Evolutionary conservation across 2,329 filamentous ascomycete genomes (phyloP).

Genomic region (Colletotrichum eleusines): DNA sequence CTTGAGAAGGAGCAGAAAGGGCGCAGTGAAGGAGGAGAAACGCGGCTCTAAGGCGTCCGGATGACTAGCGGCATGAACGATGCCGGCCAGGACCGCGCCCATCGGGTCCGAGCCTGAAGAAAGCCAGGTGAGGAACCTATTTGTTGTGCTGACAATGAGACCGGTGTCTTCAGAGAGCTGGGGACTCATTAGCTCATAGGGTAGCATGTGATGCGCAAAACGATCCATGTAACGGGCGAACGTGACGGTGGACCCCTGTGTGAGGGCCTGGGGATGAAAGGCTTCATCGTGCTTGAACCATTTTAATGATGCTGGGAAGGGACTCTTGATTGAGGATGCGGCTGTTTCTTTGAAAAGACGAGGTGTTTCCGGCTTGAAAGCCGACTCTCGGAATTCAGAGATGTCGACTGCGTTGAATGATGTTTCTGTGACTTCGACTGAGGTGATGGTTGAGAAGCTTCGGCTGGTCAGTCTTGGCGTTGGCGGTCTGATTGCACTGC

Average conservation of each 20-base stretch:
- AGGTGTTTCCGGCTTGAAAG: slow-evolving; percentile 29
- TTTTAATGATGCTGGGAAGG: slow-evolving; percentile 43
- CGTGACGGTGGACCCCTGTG: background rate
- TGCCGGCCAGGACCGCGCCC: slow-evolving; percentile 50
- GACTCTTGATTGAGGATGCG: slow-evolving; percentile 41
- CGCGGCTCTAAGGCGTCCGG: slow-evolving; percentile 44
- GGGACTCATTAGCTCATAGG: slow-evolving; percentile 48
- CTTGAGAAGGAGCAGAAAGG: slow-evolving; percentile 74
- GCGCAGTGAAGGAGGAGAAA: slow-evolving; percentile 71
- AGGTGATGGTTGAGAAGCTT: slow-evolving; percentile 22
- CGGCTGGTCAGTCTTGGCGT: background rate
- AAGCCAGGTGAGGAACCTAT: slow-evolving; percentile 40
- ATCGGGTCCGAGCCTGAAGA: slow-evolving; percentile 42
- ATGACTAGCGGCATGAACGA: slow-evolving; percentile 48
- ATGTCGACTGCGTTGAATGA: slow-evolving; percentile 28
- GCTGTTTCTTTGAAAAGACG: slow-evolving; percentile 44
- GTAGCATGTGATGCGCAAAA: slow-evolving; percentile 43
- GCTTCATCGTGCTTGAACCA: slow-evolving; percentile 46
- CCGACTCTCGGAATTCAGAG: slow-evolving; percentile 17
- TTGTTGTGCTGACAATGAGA: slow-evolving; percentile 15
- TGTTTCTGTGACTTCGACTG: slow-evolving; percentile 6
- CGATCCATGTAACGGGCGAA: slow-evolving; percentile 41
- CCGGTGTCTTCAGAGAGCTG: slow-evolving; percentile 39
- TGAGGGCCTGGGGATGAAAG: background rate
- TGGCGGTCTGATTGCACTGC: background rate